phyloP scores from a whole-genome alignment of 2,329 filamentous ascomycete species.

The Pseudogymnoascus sp. region DNA sequence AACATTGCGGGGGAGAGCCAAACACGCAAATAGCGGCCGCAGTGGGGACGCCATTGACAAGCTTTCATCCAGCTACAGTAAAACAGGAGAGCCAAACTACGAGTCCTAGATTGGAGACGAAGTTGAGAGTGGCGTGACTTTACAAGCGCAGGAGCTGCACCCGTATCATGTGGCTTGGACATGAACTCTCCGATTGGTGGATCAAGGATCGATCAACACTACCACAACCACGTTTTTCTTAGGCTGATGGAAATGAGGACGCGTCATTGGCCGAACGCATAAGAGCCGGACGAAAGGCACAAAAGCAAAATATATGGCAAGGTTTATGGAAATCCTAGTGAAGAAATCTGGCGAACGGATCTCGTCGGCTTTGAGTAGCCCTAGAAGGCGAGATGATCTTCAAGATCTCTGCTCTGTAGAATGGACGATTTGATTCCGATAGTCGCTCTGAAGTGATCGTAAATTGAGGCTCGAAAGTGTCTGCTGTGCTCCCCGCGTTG shows the following conservation, averaged over 20 bases:
- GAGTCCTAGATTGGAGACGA: neutral
- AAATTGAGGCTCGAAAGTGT: neutral
- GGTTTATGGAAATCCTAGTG: neutral
- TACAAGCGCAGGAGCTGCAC: neutral
- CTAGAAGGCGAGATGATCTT: neutral
- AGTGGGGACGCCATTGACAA: neutral
- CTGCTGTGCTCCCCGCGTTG: neutral
- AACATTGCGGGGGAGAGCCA: neutral
- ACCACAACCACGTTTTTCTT: neutral
- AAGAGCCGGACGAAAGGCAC: neutral
- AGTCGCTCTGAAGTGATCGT: neutral
- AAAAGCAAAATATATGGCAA: neutral
- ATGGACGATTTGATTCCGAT: neutral
- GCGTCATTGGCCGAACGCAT: neutral
- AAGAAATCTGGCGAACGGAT: neutral
- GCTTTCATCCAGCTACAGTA: neutral
- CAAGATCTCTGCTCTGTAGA: neutral
- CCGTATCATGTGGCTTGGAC: neutral
- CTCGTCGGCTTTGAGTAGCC: neutral
- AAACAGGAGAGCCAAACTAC: neutral
- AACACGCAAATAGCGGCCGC: neutral
- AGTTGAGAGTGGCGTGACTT: neutral
- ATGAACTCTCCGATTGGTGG: slow-evolving; percentile 2
- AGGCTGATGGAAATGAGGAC: neutral
- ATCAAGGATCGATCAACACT: neutral